Evolutionary conservation across 2,329 filamentous ascomycete genomes (phyloP).

Genomic region (Neocucurbitaria cava): DNA sequence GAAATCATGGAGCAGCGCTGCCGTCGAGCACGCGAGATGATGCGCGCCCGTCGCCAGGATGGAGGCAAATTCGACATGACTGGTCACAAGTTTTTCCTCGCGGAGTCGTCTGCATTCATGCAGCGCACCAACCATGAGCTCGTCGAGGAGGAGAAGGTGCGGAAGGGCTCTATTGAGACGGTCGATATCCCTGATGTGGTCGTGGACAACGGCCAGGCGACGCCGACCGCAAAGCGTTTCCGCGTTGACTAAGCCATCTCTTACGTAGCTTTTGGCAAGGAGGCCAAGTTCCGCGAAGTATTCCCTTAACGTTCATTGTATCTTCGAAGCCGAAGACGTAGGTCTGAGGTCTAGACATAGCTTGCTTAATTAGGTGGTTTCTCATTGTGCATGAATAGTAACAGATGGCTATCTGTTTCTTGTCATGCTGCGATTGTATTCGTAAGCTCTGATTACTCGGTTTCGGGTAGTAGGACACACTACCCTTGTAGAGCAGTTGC

Average conservation of each 20-base stretch:
- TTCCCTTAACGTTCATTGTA: background rate
- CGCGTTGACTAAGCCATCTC: background rate
- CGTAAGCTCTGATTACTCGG: background rate
- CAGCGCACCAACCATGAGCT: constrained; percentile 45
- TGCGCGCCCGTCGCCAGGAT: constrained; percentile 46
- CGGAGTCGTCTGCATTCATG: constrained; percentile 41
- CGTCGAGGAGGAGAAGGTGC: constrained; percentile 37
- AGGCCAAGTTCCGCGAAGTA: background rate
- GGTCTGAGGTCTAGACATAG: background rate
- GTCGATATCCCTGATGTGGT: constrained; percentile 33
- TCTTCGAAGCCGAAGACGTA: background rate
- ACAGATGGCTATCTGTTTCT: background rate
- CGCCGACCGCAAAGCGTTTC: background rate
- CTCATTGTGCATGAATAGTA: background rate
- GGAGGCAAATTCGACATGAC: constrained; percentile 44
- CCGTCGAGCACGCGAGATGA: constrained; percentile 49
- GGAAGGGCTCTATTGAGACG: constrained; percentile 35
- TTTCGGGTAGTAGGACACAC: background rate
- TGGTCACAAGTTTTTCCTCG: constrained; percentile 45
- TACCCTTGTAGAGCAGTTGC: background rate
- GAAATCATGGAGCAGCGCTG: constrained; percentile 68
- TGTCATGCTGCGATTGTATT: background rate
- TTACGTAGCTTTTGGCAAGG: background rate
- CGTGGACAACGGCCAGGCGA: constrained; percentile 8
- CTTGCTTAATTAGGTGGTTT: background rate